phyloP scores from a whole-genome alignment of 345 rosid species.

The Dovyalis caffra region DNA sequence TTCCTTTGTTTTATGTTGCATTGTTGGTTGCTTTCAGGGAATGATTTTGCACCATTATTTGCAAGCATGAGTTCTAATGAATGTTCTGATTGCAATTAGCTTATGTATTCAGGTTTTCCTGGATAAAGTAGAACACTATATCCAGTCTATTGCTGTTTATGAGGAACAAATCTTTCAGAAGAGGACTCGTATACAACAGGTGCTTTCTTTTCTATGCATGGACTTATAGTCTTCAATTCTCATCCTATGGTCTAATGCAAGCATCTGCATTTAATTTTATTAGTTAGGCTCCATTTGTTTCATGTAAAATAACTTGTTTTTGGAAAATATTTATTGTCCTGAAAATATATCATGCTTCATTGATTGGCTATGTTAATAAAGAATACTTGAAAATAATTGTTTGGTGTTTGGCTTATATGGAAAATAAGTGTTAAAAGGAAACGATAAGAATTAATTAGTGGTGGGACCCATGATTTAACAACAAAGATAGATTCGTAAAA shows the following conservation, averaged over 20 bases:
- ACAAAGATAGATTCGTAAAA: no score
- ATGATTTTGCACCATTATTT: background rate
- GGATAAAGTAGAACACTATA: conserved; percentile 83
- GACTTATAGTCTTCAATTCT: background rate
- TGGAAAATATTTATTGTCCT: no score
- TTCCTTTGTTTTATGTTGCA: background rate
- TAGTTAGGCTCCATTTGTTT: no score
- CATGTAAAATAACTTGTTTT: no score
- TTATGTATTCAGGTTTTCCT: conserved; percentile 54
- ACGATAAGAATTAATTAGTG: no score
- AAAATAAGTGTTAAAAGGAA: no score
- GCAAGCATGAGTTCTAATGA: background rate
- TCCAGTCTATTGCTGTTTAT: conserved; percentile 74
- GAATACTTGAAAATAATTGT: no score
- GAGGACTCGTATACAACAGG: conserved; percentile 91
- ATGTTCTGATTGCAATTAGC: background rate
- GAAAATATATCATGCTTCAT: no score
- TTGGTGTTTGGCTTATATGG: no score
- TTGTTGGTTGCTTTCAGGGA: background rate
- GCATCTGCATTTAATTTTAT: no score
- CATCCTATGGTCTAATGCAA: background rate
- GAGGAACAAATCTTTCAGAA: conserved; percentile 98
- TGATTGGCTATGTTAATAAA: no score
- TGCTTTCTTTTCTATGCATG: conserved; percentile 7
- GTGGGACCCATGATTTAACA: no score